Evolutionary conservation across 306 rosid genomes (phyloP), one percentile per base, ranked within the genome.

Genomic region (Cyamopsis tetragonoloba): DNA sequence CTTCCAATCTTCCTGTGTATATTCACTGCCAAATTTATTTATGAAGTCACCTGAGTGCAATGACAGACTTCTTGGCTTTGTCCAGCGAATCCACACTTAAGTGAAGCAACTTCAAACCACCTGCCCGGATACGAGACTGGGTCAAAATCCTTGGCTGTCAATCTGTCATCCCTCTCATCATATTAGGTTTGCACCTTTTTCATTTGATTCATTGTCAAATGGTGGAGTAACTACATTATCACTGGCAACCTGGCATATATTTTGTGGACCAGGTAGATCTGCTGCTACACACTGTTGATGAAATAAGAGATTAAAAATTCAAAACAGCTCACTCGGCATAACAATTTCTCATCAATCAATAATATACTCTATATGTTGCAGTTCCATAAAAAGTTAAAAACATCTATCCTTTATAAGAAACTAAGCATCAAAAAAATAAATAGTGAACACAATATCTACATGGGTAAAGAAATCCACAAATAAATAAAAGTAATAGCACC

Each of bases 31-130:
- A 57, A 49, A 57, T 68, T 39, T 59, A 48, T 81, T 43, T 70
- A 66, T 37, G 63, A 46, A 74, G 71, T 82, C 76, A 89, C 98
- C 98, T 93, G 98, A 62, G 97, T 93, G 80, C 97, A 93, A 80
- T 93, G 97, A 68, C 99, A 93, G 43, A 89, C 99, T 84, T 86
- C 99, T 80, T 93, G 99, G 57, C 99, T 97, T 74, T 70, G 86
- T 65, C 99, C 99, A 35, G 97, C 96, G 56, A 93, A 93, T 77
- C 99, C 99, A n/a, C 96, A 68, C 80, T 93, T 93, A 47, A 89
- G 99, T 1, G 99, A 93, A 73, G 99, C 96, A 67, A 93, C 97
- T 83, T 93, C 99, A 72, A 88, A 93, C 99, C 99, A 93, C 80
- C 99, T 89, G 55, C 98, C 98, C 4, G 96, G 84, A 71, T 93